Percentiles rank a stretch among this genome's conserved stretches.
These are phyloP conservation scores for Theobroma cacao DNA, from an alignment of 345 rosid species.

Conservation along the genomic window DNA sequence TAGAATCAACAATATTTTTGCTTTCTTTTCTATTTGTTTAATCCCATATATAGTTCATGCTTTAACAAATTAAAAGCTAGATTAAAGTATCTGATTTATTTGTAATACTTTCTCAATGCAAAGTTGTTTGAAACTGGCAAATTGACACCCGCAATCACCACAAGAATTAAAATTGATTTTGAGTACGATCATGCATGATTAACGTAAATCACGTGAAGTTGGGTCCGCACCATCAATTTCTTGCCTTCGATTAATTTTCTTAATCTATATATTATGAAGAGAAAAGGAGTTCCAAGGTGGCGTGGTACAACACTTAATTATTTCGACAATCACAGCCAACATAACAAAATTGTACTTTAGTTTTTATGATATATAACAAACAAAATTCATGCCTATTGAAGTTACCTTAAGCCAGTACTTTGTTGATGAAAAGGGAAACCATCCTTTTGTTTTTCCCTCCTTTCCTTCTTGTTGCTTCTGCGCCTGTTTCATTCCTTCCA, in stretches of 20 bases:
- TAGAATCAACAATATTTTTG: background rate
- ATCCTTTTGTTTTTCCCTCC: background rate
- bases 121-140: background rate
- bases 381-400: background rate
- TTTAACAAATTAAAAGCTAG: background rate
- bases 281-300: background rate
- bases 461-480: background rate
- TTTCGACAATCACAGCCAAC: too few species aligned
- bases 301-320: background rate
- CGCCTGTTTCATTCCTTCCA: background rate
- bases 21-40: background rate
- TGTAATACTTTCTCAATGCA: background rate
- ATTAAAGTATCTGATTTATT: background rate
- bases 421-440: too few species aligned
- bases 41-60: background rate
- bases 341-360: background rate
- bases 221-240: background rate
- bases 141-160: background rate
- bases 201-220: background rate
- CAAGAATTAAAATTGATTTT: background rate
- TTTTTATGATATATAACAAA: background rate
- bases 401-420: background rate
- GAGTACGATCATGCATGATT: background rate
- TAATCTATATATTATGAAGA: background rate
- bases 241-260: background rate